A percentile compares a stretch with the other conserved stretches of the same genome.
Conservation (phyloP, 768 basidiomycete species). For the Rhodotorula taiwanensis region DNA sequence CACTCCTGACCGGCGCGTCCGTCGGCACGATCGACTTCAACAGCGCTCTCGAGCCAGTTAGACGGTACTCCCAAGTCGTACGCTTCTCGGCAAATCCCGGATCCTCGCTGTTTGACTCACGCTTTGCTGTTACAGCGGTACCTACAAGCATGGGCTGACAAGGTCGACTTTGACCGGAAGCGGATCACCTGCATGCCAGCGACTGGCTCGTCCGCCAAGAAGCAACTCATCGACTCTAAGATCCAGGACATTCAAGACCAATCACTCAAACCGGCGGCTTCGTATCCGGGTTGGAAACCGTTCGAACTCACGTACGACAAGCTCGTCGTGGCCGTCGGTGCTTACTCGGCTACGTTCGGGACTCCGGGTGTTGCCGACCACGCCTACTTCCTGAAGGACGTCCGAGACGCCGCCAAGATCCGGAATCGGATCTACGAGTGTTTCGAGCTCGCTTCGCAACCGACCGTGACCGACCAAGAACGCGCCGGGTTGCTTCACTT, state of each 20-base stretch:
- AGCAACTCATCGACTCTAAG: background rate
- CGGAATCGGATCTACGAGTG: slow-evolving; percentile 47
- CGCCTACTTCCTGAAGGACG: slow-evolving; percentile 46
- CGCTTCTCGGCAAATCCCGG: too few relatives aligned
- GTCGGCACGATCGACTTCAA: slow-evolving; percentile 80
- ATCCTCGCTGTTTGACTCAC: too few relatives aligned
- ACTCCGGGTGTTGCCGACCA: slow-evolving; percentile 49
- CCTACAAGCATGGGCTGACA: slow-evolving; percentile 43
- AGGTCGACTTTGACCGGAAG: slow-evolving; percentile 38
- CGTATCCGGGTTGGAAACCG: slow-evolving; percentile 37
- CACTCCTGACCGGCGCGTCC: slow-evolving; percentile 52
- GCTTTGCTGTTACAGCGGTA: slow-evolving; percentile 4
- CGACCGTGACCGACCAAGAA: slow-evolving; percentile 65
- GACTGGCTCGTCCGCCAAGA: background rate
- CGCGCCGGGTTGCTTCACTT: slow-evolving; percentile 72
- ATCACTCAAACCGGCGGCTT: background rate
- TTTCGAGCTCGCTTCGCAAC: slow-evolving; percentile 81
- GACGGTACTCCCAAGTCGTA: slow-evolving; percentile 40
- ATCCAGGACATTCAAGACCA: background rate
- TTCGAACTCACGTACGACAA: slow-evolving; percentile 69
- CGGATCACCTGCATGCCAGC: slow-evolving; percentile 30
- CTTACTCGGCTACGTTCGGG: slow-evolving; percentile 63
- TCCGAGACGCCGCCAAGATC: slow-evolving; percentile 32
- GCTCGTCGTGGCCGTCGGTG: slow-evolving; percentile 74
- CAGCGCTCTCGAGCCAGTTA: slow-evolving; percentile 69